phyloP scores from a whole-genome alignment of 306 rosid species.

The Malus domestica region DNA sequence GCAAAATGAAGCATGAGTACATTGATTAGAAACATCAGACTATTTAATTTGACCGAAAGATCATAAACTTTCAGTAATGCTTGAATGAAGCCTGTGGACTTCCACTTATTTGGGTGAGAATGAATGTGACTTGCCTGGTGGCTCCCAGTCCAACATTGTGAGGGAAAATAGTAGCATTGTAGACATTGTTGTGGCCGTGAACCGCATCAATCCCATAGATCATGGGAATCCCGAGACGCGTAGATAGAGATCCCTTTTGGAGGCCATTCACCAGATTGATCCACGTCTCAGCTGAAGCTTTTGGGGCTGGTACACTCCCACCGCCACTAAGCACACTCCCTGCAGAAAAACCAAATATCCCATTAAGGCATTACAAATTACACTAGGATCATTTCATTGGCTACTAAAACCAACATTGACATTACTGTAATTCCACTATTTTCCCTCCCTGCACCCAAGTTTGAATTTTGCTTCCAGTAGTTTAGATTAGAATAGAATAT shows the following conservation, averaged over 20 bases:
- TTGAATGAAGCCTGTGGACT: background rate
- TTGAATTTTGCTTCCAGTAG: no score
- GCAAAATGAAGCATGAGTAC: background rate
- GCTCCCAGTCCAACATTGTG: constrained; percentile 95
- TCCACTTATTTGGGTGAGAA: background rate
- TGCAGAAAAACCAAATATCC: constrained; percentile 18
- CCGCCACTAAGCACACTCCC: constrained; percentile 99
- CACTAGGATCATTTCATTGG: background rate
- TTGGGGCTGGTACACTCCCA: constrained; percentile 83
- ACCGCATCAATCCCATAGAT: constrained; percentile 96
- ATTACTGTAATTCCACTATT: no score
- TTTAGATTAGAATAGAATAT: no score
- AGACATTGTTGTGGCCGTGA: constrained; percentile 92
- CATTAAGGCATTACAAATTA: background rate
- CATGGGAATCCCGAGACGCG: constrained; percentile 94
- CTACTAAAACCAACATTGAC: background rate
- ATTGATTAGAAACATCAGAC: background rate
- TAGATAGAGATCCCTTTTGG: constrained; percentile 65
- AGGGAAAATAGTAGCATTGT: constrained; percentile 77
- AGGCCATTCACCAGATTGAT: constrained; percentile 69
- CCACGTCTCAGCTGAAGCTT: constrained; percentile 79
- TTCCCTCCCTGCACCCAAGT: no score
- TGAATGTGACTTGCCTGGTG: constrained; percentile 60
- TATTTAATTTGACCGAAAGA: background rate
- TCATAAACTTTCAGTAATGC: background rate